phyloP scores from a whole-genome alignment of 441 rosid genomes.

The Mallotus japonicus region DNA sequence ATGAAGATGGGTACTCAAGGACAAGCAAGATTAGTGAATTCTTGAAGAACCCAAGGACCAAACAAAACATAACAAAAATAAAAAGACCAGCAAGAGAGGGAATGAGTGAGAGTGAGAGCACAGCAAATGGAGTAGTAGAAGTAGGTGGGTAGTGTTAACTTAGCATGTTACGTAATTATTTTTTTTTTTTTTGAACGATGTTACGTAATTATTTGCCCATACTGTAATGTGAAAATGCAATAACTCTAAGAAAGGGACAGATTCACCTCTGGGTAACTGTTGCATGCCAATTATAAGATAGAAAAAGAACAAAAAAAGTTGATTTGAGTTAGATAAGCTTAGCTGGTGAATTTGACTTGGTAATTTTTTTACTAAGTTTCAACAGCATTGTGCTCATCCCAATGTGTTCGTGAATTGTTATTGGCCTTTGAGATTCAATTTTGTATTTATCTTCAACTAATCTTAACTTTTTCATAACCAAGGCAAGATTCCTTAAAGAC shows the following conservation, averaged over 20 bases:
- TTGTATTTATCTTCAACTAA: too few relatives aligned
- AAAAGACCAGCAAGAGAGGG: background rate
- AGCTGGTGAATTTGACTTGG: background rate
- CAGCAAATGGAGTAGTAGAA: background rate
- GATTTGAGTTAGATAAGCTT: too few relatives aligned
- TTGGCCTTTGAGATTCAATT: background rate
- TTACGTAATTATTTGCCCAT: background rate
- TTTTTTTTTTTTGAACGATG: too few relatives aligned
- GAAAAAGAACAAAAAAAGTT: too few relatives aligned
- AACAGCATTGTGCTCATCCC: background rate
- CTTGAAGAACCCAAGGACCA: background rate
- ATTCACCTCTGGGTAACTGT: background rate
- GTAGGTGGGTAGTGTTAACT: constrained; percentile 14
- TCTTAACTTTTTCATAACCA: too few relatives aligned
- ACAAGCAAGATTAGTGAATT: background rate
- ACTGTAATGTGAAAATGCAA: too few relatives aligned
- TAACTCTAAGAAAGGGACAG: background rate
- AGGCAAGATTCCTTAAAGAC: too few relatives aligned
- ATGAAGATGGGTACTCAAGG: background rate
- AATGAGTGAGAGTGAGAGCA: constrained; percentile 10
- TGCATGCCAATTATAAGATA: too few relatives aligned
- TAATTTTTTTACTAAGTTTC: background rate
- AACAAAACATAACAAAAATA: background rate
- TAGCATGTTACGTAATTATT: background rate
- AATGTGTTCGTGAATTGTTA: background rate